phyloP scores from a whole-genome alignment of 352 stramenopile species.

The Phytophthora nicotianae region DNA sequence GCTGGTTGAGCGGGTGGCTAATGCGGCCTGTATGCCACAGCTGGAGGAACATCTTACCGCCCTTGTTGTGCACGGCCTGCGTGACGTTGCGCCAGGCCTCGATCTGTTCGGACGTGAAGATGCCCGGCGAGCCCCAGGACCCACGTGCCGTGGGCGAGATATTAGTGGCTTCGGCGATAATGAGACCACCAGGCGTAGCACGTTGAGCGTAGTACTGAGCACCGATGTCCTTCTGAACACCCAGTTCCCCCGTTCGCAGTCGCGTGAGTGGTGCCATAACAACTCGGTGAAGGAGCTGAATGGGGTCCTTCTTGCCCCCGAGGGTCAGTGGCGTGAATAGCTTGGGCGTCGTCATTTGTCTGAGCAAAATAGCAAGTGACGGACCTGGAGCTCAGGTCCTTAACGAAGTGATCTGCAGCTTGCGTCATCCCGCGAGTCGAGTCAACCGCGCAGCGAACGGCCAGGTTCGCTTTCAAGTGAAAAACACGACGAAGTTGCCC shows the following conservation, averaged over 20 bases:
- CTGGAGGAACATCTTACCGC: slow-evolving; percentile 83
- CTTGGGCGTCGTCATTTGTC: slow-evolving; percentile 32
- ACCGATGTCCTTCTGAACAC: slow-evolving; percentile 43
- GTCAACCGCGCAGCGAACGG: slow-evolving; percentile 1
- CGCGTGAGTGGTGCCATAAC: slow-evolving; percentile 73
- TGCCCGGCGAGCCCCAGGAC: slow-evolving; percentile 56
- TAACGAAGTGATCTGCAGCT: neutral
- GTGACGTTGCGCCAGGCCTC: slow-evolving; percentile 59
- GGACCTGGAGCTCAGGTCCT: no score
- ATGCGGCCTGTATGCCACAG: slow-evolving; percentile 88
- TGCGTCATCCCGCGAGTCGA: slow-evolving; percentile 20
- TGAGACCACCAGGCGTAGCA: slow-evolving; percentile 44
- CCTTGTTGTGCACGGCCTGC: slow-evolving; percentile 73
- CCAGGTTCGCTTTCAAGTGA: no score
- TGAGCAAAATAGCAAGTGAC: neutral
- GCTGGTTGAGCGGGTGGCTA: slow-evolving; percentile 72
- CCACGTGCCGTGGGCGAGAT: slow-evolving; percentile 52
- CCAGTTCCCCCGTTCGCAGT: slow-evolving; percentile 44
- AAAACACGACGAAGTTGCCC: no score
- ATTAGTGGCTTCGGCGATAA: slow-evolving; percentile 45
- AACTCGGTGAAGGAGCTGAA: slow-evolving; percentile 65
- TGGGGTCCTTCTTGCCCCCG: slow-evolving; percentile 53
- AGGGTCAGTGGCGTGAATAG: slow-evolving; percentile 69
- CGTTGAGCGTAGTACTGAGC: slow-evolving; percentile 71
- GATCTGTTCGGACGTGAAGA: slow-evolving; percentile 61